Evolutionary conservation across 1,139 yeast genomes (phyloP).

Genomic region (Diutina rugosa): DNA sequence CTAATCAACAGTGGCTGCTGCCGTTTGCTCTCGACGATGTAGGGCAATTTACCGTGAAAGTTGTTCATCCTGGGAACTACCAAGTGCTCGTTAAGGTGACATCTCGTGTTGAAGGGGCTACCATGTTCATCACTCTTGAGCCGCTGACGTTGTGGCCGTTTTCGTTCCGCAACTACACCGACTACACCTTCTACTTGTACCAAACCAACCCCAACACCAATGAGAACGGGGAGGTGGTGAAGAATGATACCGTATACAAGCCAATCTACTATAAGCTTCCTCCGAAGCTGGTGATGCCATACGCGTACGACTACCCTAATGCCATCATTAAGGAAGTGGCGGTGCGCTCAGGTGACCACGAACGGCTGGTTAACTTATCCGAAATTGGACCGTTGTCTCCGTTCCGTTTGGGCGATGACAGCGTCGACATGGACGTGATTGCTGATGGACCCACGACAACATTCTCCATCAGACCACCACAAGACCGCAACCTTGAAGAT

Average conservation of each 20-base stretch:
- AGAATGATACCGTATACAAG: slow-evolving; percentile 38
- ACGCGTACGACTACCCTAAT: slow-evolving; percentile 95
- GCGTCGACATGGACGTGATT: slow-evolving; percentile 80
- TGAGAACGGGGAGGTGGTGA: slow-evolving; percentile 52
- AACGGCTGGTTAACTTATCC: slow-evolving; percentile 71
- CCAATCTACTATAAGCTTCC: slow-evolving; percentile 75
- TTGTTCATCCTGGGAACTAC: slow-evolving; percentile 48
- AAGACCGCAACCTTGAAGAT: background rate
- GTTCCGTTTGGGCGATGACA: slow-evolving; percentile 53
- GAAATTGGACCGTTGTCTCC: slow-evolving; percentile 90
- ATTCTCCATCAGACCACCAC: slow-evolving; percentile 38
- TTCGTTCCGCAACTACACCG: slow-evolving; percentile 81
- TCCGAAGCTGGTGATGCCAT: slow-evolving; percentile 91
- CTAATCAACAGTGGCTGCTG: slow-evolving; percentile 69
- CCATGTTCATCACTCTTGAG: slow-evolving; percentile 63
- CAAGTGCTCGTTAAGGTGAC: slow-evolving; percentile 64
- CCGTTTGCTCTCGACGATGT: slow-evolving; percentile 77
- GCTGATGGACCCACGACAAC: slow-evolving; percentile 97
- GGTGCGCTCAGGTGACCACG: slow-evolving; percentile 58
- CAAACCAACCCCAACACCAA: slow-evolving; percentile 77
- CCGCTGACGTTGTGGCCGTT: slow-evolving; percentile 86
- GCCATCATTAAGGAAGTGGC: slow-evolving; percentile 75
- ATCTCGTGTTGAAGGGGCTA: slow-evolving; percentile 64
- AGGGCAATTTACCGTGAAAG: slow-evolving; percentile 69
- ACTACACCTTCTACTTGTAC: slow-evolving; percentile 68